These are phyloP conservation scores for Mycena vulgaris DNA, from an alignment of 768 basidiomycete species.

Conservation along the genomic window DNA sequence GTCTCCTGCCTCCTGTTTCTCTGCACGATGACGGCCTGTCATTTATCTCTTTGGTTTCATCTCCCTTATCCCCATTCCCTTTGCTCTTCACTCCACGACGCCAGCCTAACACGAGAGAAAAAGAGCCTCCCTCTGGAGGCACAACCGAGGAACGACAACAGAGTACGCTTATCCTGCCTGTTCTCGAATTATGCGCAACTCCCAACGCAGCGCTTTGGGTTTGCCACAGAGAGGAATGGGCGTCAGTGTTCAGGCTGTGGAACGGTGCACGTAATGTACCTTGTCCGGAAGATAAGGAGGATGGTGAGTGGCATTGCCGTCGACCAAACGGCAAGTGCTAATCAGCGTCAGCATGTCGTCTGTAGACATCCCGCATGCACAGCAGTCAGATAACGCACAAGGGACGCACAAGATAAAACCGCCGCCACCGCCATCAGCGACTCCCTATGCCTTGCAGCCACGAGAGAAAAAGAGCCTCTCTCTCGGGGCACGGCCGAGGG, in stretches of 20 bases:
- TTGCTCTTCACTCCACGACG: not conserved
- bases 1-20: slow-evolving; percentile 12
- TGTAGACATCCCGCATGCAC: slow-evolving; percentile 11
- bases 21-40: not conserved
- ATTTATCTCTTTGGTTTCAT: slow-evolving; percentile 18
- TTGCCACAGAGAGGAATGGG: slow-evolving; percentile 15
- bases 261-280: slow-evolving; percentile 7
- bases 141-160: slow-evolving; percentile 14
- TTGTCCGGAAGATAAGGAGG: slow-evolving; percentile 9
- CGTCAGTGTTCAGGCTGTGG: slow-evolving; percentile 11
- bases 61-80: slow-evolving; percentile 13
- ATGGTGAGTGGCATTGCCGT: slow-evolving; percentile 9
- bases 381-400: slow-evolving; percentile 11
- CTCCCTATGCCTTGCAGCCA: slow-evolving; percentile 14
- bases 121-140: slow-evolving; percentile 3
- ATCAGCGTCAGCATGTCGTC: slow-evolving; percentile 12
- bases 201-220: slow-evolving; percentile 12
- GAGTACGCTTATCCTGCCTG: slow-evolving; percentile 9
- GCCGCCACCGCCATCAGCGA: slow-evolving; percentile 10
- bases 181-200: slow-evolving; percentile 8
- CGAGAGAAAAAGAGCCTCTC: no score
- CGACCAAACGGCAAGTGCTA: slow-evolving; percentile 5
- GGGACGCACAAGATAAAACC: not conserved
- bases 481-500: no score
- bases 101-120: slow-evolving; percentile 9